These are phyloP conservation scores for Geotrichum siamense DNA, from an alignment of 1,139 yeast species.

Conservation along the genomic window DNA sequence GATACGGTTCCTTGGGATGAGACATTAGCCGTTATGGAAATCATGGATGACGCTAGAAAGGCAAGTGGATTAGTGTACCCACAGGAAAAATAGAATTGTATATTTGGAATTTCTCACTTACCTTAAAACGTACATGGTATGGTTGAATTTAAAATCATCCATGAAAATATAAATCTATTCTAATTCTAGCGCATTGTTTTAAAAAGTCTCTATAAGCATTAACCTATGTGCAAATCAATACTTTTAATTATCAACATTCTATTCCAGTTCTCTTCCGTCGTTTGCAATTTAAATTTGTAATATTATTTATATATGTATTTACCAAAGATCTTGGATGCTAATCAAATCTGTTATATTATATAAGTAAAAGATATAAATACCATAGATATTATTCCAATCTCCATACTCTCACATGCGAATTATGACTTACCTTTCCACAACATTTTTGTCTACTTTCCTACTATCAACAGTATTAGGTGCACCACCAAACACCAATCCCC, in stretches of 20 bases:
- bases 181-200: neutral
- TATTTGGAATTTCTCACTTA: too few relatives aligned
- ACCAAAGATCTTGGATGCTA: too few relatives aligned
- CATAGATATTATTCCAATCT: neutral
- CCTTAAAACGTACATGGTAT: neutral
- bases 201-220: too few relatives aligned
- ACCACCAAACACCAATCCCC: too few relatives aligned
- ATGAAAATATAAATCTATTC: neutral
- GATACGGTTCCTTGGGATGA: slow-evolving; percentile 40
- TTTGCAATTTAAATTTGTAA: too few relatives aligned
- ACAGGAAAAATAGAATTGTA: slow-evolving; percentile 26
- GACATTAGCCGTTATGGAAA: slow-evolving; percentile 40
- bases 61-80: slow-evolving; percentile 42
- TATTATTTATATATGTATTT: too few relatives aligned
- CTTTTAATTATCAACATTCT: too few relatives aligned
- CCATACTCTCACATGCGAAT: neutral
- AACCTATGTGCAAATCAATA: neutral
- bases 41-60: slow-evolving; percentile 42
- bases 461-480: neutral
- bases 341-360: neutral
- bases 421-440: neutral
- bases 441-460: neutral
- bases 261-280: neutral
- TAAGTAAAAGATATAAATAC: too few relatives aligned
- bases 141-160: too few relatives aligned